Percentiles rank a stretch among this genome's conserved stretches.
These are phyloP conservation scores for Trametes versicolor DNA, from an alignment of 1,284 basidiomycete species.

Conservation along the genomic window DNA sequence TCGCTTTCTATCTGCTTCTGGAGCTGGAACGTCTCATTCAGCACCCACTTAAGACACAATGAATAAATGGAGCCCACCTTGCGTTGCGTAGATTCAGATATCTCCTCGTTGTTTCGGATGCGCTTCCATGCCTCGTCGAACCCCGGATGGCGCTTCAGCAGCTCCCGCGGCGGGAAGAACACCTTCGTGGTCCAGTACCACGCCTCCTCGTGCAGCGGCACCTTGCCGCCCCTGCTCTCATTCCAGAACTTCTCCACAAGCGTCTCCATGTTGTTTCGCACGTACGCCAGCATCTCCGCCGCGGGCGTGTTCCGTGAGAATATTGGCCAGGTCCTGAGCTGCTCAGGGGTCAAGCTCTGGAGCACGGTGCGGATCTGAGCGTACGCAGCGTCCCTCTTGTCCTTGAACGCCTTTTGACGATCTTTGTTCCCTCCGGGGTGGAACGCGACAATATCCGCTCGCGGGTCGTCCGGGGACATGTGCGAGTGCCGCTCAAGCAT, in stretches of 20 bases:
- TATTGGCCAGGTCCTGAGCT: conserved; percentile 10
- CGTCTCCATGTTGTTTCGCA: conserved; percentile 9
- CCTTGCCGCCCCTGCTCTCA: background rate
- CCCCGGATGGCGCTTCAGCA: conserved; percentile 13
- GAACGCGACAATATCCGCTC: background rate
- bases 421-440: background rate
- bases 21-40: background rate
- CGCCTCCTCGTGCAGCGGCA: conserved; percentile 15
- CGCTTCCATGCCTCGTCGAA: conserved; percentile 13
- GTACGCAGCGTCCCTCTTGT: background rate
- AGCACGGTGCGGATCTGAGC: background rate
- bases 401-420: background rate
- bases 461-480: background rate
- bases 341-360: background rate
- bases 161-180: conserved; percentile 21
- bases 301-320: conserved; percentile 1
- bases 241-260: conserved; percentile 13
- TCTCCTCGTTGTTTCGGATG: background rate
- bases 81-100: background rate
- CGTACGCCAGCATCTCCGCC: conserved; percentile 2
- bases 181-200: conserved; percentile 22
- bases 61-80: conserved; percentile 8
- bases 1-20: conserved; percentile 15
- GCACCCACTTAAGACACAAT: background rate
- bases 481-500: conserved; percentile 3